Base-by-base conservation (phyloP, 176 grass and related monocot genomes). In the Carex cristatella region DNA sequence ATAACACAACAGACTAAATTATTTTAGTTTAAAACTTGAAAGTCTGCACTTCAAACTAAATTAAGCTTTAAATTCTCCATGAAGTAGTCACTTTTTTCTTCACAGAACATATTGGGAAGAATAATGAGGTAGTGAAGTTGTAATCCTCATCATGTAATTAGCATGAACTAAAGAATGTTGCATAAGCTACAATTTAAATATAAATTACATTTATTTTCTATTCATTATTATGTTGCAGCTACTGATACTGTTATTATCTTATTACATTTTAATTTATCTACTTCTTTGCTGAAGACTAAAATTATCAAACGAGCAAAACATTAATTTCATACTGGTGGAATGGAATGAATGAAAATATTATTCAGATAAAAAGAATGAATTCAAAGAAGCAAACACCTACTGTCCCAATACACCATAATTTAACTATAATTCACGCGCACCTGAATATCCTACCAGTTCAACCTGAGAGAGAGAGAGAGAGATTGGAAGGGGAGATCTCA, bases 401-500 rank as follows among this genome's bases (percentile, higher is more conserved):
- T 27, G 61, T 63, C 6, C 7, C 61, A 63, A 27, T 3, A 28
- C 61, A 63, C 19, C 61, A 63, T 30, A n/a, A 63, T 63, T 63
- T 63, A 19, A 10, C 7, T 10, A 27, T 63, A 61, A 61, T 30
- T 63, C 19, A 63, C 18, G 58, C 58, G 4, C 58, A 61, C 48
- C 10, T 32, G 5, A 71, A 19, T 46, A 35, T 35, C 30, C 12
- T 37, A 32, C 64, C 3, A 66, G 10, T 33, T 66, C 13, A 69
- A 40, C 4, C 62, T 31, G 32, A 69, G 4, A 86, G 10, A 57
- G 7, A 40, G 38, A 35, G 33, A 35, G 33, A 40, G 38, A 61
- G 11, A 44, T 40, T 61, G 30, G 30, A 5, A 61, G 35, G 37
- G 13, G 2, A 4, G 7, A 93, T 91, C 89, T 95, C 79, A 46